Conservation (phyloP, 495 filamentous ascomycete species). For the Annulohypoxylon moriforme region DNA sequence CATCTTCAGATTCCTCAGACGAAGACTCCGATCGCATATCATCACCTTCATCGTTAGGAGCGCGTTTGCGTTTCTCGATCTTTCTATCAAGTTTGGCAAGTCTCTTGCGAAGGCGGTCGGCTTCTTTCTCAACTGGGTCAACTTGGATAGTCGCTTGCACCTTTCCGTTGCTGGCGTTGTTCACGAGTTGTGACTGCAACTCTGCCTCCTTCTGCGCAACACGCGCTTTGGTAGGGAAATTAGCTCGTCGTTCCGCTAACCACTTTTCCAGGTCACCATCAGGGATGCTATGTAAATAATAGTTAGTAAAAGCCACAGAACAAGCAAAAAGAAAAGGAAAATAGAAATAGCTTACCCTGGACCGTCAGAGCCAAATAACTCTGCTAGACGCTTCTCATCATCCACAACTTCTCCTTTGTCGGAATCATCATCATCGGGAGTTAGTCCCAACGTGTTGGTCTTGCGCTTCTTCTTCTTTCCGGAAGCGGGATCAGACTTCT, state of each 20-base stretch:
- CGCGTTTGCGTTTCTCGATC: conserved; percentile 66
- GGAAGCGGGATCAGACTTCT: conserved; percentile 71
- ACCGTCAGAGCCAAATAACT: conserved; percentile 62
- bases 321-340: conserved; percentile 5
- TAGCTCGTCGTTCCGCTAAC: conserved; percentile 81
- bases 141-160: conserved; percentile 37
- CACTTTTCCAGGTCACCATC: conserved; percentile 75
- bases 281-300: conserved; percentile 59
- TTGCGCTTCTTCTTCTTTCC: conserved; percentile 81
- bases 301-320: conserved; percentile 26
- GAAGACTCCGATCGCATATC: conserved; percentile 61
- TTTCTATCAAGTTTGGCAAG: conserved; percentile 64
- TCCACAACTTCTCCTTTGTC: conserved; percentile 73
- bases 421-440: conserved; percentile 76
- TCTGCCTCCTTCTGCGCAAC: conserved; percentile 59
- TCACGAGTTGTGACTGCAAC: conserved; percentile 23
- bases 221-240: conserved; percentile 79
- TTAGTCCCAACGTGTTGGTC: conserved; percentile 83
- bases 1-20: conserved; percentile 57
- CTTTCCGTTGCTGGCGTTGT: conserved; percentile 43
- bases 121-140: conserved; percentile 59
- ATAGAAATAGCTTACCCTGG: conserved; percentile 54
- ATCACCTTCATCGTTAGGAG: conserved; percentile 66
- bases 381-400: conserved; percentile 78
- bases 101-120: conserved; percentile 62